These are phyloP conservation scores for Stentor roeselii DNA, from an alignment of 73 alveolate species.

Conservation along the genomic window DNA sequence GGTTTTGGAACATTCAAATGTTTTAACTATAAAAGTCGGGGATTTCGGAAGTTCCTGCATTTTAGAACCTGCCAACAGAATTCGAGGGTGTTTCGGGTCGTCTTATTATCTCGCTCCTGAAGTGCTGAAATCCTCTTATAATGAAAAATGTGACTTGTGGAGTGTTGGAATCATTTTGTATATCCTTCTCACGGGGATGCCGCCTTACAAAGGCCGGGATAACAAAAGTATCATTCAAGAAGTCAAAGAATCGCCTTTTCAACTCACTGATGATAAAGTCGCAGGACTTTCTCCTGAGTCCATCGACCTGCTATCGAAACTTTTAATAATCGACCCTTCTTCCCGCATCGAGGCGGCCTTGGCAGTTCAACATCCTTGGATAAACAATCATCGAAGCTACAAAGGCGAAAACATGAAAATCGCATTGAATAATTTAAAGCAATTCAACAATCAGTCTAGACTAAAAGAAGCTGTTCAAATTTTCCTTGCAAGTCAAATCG, in stretches of 20 bases:
- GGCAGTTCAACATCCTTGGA: constrained; percentile 75
- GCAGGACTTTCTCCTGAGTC: constrained; percentile 55
- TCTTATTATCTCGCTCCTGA: constrained; percentile 73
- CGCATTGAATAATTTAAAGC: background rate
- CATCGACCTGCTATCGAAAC: constrained; percentile 44
- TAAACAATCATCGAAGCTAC: background rate
- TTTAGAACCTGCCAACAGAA: constrained; percentile 44
- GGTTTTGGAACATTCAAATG: constrained; percentile 2
- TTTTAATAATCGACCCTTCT: constrained; percentile 67
- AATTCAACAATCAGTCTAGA: background rate
- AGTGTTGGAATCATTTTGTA: constrained; percentile 77
- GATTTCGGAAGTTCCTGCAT: constrained; percentile 81
- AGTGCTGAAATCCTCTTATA: constrained; percentile 42
- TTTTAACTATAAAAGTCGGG: constrained; percentile 48
- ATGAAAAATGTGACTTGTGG: constrained; percentile 72
- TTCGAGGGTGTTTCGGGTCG: constrained; percentile 56
- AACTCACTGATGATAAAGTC: constrained; percentile 44
- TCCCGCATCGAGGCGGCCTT: constrained; percentile 60
- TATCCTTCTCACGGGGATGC: constrained; percentile 2
- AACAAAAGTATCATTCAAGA: constrained; percentile 23
- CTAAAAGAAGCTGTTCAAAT: background rate
- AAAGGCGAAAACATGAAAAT: background rate
- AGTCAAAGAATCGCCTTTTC: constrained; percentile 30
- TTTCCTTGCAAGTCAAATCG: background rate
- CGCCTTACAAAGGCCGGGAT: background rate